Evolutionary conservation across 352 stramenopile genomes (phyloP), one percentile per base, ranked within the genome.

Genomic region (Blastocystis sp.): DNA sequence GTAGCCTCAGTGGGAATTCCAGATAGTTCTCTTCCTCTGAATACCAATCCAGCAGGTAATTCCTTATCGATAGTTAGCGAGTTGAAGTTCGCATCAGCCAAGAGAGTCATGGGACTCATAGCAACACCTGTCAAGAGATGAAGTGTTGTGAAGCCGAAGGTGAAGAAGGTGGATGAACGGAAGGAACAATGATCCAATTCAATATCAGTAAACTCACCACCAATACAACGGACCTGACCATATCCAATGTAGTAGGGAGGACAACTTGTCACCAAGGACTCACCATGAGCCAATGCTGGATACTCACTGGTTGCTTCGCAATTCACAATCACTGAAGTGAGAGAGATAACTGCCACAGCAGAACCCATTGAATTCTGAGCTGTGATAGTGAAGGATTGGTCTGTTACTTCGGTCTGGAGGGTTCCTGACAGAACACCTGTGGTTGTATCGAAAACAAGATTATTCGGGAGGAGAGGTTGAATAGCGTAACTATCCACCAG

Each of bases 321-420:
- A 21, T 61, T 39, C 21, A 80, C 69, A 59, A 61, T 39, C 0
- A 56, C 21, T 9, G 66, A 7, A 32, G 16, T 54, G 21, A n/a
- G n/a, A n/a, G 46, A 42, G n/a, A 78, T 39, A 19, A 57, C n/a
- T 9, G 11, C 66, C 35, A 9, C 14, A 9, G 27, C 35, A 7
- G 37, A 59, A 29, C 66, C 66, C 32, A 21, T 21, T 5, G 42
- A 24, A 32, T 78, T 78, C 1, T 21, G 56, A 32, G 66, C 66
- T 16, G 66, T 78, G 6, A 85, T 54, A 14, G 73, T 85, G 58
- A n/a, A n/a, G n/a, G n/a, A n/a, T n/a, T n/a, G n/a, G n/a, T 29
- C 57, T 66, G 49, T 57, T 21, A 57, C 49, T 21, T 21, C 21
- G 11, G 21, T 21, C 11, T 57, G 12, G 11, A 57, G 57, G 5